Conservation (phyloP, 768 basidiomycete species). For the Termitomyces sp. region DNA sequence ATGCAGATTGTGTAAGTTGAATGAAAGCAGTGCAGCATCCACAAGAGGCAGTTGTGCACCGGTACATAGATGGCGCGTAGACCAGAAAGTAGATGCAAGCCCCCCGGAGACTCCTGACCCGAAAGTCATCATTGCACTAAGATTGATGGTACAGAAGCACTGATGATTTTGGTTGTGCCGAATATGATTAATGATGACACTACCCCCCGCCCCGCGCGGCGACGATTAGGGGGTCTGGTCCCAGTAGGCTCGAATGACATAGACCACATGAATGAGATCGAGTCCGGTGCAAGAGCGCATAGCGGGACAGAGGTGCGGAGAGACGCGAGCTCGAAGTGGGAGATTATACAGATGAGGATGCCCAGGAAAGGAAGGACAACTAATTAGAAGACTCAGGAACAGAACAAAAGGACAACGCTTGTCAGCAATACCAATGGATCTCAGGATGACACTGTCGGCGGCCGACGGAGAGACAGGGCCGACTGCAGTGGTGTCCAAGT, state of each 20-base stretch:
- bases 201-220: neutral
- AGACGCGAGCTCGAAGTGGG: neutral
- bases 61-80: conserved; percentile 2
- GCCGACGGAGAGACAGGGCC: conserved; percentile 1
- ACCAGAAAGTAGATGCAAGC: conserved; percentile 1
- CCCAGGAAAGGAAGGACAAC: neutral
- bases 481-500: conserved; percentile 1
- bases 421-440: neutral
- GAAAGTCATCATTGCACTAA: neutral
- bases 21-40: neutral
- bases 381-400: neutral
- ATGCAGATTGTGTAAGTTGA: neutral
- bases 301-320: too few species aligned
- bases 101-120: conserved; percentile 15
- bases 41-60: conserved; percentile 13
- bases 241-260: too few species aligned
- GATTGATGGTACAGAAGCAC: too few species aligned
- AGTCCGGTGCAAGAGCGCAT: neutral
- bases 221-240: neutral
- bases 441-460: conserved; percentile 2
- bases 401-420: neutral
- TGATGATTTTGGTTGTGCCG: conserved; percentile 6
- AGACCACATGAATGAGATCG: neutral
- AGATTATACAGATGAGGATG: neutral
- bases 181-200: neutral